Evolutionary conservation across 2,329 filamentous ascomycete species (phyloP), one percentile per base, ranked within the genome.

Genomic region (Ascochyta koolunga): DNA sequence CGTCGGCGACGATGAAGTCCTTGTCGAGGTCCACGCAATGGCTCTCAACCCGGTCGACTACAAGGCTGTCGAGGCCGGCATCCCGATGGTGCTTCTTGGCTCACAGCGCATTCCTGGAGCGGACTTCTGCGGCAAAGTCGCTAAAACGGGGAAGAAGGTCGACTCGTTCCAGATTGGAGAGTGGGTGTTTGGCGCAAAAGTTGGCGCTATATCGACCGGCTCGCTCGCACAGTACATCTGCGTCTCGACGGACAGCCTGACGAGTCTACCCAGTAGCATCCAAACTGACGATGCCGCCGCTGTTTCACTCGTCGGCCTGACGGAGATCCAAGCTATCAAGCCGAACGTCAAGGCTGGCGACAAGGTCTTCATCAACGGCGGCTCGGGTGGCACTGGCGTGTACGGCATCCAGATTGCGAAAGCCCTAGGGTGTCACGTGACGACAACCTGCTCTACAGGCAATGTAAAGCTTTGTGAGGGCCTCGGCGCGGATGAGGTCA

Each of bases 391-490:
- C 0, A 81, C 79, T 0, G 87, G 87, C 0, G 79, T 80, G 0
- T 87, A 80, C 52, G 82, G 78, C 0, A 83, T 89, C 47, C 86
- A 89, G 65, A 80, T 89, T 38, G 86, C 86, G 8, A 88, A 87
- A 67, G 75, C 76, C 0, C 64, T 84, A 3, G 86, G 85, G 0
- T 86, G 82, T 60, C 75, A 82, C 56, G 86, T 89, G 27, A 83
- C 81, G 2, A 78, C 79, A 2, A 80, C 79, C 4, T 89, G 86
- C 64, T 88, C 85, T 9, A 78, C 75, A 0, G 68, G 69, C 5
- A 89, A 89, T 66, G 75, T 80, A 0, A 79, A 83, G 38, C 68
- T 89, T 2, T 86, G 83, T 65, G 79, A 79, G 55, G 71, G 73
- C 2, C 70, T 89, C 1, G 87, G 87, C 0, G 87, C 87, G 6